A percentile compares a stretch with the other conserved stretches of the same genome.
phyloP scores from a whole-genome alignment of 768 basidiomycete genomes.

The Cyclocybe cylindracea region DNA sequence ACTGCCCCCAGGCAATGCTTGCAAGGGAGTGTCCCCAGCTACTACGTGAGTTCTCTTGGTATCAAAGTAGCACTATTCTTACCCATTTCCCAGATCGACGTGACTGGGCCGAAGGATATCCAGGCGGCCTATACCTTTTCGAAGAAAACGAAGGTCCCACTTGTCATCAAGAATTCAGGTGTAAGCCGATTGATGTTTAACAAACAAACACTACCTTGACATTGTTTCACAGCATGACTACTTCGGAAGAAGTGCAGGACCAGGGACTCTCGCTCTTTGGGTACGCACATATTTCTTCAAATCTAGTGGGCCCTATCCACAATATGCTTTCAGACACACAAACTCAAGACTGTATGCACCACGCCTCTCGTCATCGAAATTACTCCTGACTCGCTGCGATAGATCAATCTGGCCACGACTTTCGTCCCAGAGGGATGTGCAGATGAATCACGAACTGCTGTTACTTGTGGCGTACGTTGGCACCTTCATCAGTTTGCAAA shows the following conservation, averaged over 20 bases:
- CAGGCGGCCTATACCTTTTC: conserved; percentile 23
- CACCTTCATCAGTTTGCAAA: not conserved
- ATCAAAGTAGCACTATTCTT: not conserved
- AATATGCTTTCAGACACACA: conserved; percentile 16
- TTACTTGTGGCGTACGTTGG: conserved; percentile 21
- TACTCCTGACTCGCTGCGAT: not conserved
- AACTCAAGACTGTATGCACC: conserved; percentile 15
- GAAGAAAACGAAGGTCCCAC: conserved; percentile 18
- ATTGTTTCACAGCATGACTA: conserved; percentile 8
- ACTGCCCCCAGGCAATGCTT: conserved; percentile 18
- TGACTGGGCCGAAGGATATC: conserved; percentile 22
- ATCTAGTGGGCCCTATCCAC: not conserved
- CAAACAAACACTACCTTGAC: not conserved
- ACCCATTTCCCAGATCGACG: conserved; percentile 23
- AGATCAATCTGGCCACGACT: conserved; percentile 19
- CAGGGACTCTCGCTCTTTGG: conserved; percentile 14
- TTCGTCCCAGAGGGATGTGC: conserved; percentile 20
- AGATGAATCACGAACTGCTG: conserved; percentile 11
- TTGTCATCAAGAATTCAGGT: conserved; percentile 24
- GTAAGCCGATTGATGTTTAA: conserved; percentile 10
- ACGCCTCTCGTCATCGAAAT: not conserved
- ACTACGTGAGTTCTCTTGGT: conserved; percentile 22
- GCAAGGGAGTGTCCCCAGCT: conserved; percentile 29
- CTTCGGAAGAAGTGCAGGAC: conserved; percentile 11
- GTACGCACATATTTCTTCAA: not conserved